Conservation (phyloP, 495 filamentous ascomycete species). For the Oidiodendron maius region DNA sequence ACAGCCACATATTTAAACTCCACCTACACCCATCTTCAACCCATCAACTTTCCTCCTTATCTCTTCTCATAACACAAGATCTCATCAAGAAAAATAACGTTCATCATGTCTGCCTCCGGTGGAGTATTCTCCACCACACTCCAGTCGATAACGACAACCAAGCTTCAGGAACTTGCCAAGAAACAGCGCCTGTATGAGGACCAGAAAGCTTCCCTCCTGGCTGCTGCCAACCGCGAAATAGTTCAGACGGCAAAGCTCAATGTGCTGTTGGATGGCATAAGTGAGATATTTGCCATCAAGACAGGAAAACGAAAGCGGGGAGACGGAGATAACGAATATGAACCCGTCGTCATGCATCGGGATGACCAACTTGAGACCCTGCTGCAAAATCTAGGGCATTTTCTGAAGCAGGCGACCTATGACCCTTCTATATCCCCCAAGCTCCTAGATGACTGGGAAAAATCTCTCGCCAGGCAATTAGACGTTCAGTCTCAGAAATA, state of each 20-base stretch:
- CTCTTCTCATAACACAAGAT: no score
- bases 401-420: constrained; percentile 50
- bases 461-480: constrained; percentile 41
- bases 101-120: constrained; percentile 20
- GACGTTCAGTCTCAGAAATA: constrained; percentile 47
- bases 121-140: constrained; percentile 52
- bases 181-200: constrained; percentile 47
- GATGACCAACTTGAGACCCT: constrained; percentile 31
- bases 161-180: constrained; percentile 56
- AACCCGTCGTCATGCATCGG: constrained; percentile 20
- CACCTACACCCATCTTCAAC: not conserved
- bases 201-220: constrained; percentile 29
- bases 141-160: constrained; percentile 58
- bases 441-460: constrained; percentile 40
- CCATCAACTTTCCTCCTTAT: not conserved
- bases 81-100: no score
- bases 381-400: constrained; percentile 41
- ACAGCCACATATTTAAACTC: not conserved
- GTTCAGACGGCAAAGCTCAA: constrained; percentile 29
- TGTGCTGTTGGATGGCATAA: constrained; percentile 36
- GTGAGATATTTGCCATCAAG: constrained; percentile 29
- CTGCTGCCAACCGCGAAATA: constrained; percentile 20
- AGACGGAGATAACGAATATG: constrained; percentile 10
- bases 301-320: constrained; percentile 15
- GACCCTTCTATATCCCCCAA: constrained; percentile 48